Evolutionary conservation across 257 asterid species (phyloP).

Genomic region (Eucommia ulmoides): DNA sequence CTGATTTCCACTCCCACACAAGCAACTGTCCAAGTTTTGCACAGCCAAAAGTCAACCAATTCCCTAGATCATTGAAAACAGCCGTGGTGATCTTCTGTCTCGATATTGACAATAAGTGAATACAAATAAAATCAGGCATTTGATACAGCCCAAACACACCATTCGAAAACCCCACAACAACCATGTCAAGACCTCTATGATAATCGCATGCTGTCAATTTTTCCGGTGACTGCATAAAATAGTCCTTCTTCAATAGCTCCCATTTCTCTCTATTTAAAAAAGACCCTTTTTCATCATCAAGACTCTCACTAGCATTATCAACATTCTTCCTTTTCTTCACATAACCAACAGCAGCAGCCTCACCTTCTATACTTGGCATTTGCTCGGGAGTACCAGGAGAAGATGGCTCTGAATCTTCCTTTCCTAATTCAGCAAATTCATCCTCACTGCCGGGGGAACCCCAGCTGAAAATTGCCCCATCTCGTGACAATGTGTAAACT

Average conservation of each 20-base stretch:
- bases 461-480: slow-evolving; percentile 81
- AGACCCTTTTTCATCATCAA: slow-evolving; percentile 25
- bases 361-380: slow-evolving; percentile 24
- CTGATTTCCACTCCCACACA: slow-evolving; percentile 99
- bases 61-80: slow-evolving; percentile 74
- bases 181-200: slow-evolving; percentile 80
- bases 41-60: slow-evolving; percentile 92
- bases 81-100: slow-evolving; percentile 81
- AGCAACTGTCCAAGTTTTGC: slow-evolving; percentile 97
- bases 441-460: slow-evolving; percentile 23
- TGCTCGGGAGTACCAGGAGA: slow-evolving; percentile 80
- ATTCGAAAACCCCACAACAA: slow-evolving; percentile 83
- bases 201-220: slow-evolving; percentile 71
- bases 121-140: slow-evolving; percentile 90
- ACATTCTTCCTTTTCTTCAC: slow-evolving; percentile 45
- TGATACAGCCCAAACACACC: slow-evolving; percentile 95
- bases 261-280: slow-evolving; percentile 48
- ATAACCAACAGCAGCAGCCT: slow-evolving; percentile 6
- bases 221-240: slow-evolving; percentile 74
- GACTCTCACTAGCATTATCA: slow-evolving; percentile 26
- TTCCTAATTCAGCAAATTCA: slow-evolving; percentile 19
- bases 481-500: slow-evolving; percentile 72
- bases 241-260: slow-evolving; percentile 70
- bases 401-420: slow-evolving; percentile 49
- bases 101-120: slow-evolving; percentile 71